Conservation (phyloP, 2,329 filamentous ascomycete species). For the Tolypocladium paradoxum region DNA sequence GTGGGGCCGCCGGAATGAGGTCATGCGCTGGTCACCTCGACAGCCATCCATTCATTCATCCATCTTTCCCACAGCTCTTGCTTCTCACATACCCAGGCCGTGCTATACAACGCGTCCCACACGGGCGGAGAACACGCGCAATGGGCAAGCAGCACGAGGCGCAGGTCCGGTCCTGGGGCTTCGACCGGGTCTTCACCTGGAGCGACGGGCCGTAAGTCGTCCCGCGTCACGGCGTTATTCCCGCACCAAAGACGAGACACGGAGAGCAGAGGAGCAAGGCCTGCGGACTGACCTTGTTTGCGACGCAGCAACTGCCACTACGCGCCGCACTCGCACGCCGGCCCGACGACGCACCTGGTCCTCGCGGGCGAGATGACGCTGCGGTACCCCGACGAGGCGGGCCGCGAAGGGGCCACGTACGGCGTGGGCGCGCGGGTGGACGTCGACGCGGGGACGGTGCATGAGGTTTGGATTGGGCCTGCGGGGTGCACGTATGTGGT, state of each 20-base stretch:
- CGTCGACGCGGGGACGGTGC: slow-evolving; percentile 50
- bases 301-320: slow-evolving; percentile 54
- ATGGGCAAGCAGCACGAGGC: slow-evolving; percentile 33
- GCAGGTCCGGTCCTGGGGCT: slow-evolving; percentile 60
- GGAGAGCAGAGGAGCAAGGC: not conserved
- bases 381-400: slow-evolving; percentile 49
- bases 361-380: slow-evolving; percentile 54
- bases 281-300: not conserved
- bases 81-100: not conserved
- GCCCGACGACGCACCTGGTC: slow-evolving; percentile 60
- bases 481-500: slow-evolving; percentile 60
- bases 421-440: slow-evolving; percentile 52
- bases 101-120: not conserved
- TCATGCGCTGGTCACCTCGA: not conserved
- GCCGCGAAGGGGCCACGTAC: slow-evolving; percentile 45
- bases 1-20: not conserved
- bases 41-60: not conserved
- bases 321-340: slow-evolving; percentile 52
- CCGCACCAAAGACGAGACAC: not conserved
- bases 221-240: too few relatives aligned
- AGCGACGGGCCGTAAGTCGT: slow-evolving; percentile 53
- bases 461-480: slow-evolving; percentile 60
- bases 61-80: not conserved
- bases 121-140: not conserved
- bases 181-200: slow-evolving; percentile 60